Conservation (phyloP, 208 protist genomes). For the Paratrypanosoma confusum region DNA sequence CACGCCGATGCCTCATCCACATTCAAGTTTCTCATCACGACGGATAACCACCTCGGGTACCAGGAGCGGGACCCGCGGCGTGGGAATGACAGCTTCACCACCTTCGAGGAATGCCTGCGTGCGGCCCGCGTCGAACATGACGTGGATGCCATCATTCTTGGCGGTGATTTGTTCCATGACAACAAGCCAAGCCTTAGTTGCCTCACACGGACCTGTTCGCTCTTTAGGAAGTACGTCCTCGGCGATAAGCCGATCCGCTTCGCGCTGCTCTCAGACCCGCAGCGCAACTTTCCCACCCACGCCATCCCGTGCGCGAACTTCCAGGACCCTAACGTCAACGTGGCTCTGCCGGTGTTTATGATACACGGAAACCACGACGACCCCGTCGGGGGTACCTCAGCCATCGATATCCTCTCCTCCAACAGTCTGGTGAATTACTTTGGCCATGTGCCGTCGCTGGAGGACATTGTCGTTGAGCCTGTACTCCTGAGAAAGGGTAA, state of each 20-base stretch:
- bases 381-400: conserved; percentile 89
- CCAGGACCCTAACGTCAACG: conserved; percentile 97
- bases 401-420: conserved; percentile 93
- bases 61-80: conserved; percentile 91
- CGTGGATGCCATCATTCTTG: conserved; percentile 95
- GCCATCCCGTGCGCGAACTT: conserved; percentile 77
- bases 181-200: conserved; percentile 96
- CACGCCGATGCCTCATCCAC: conserved; percentile 43
- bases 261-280: conserved; percentile 86
- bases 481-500: conserved; percentile 89
- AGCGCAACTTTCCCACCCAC: conserved; percentile 84
- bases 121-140: conserved; percentile 86
- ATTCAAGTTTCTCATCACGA: conserved; percentile 88
- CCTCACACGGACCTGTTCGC: conserved; percentile 74
- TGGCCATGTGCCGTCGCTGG: conserved; percentile 87
- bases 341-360: conserved; percentile 96
- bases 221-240: conserved; percentile 87
- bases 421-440: conserved; percentile 98
- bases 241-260: conserved; percentile 87
- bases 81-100: conserved; percentile 96
- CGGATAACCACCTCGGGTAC: conserved; percentile 97
- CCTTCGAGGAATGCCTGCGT: conserved; percentile 97
- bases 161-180: conserved; percentile 99
- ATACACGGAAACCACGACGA: conserved; percentile 99
- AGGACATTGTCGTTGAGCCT: conserved; percentile 91